These are phyloP conservation scores for Fusarium austroafricanum DNA, from an alignment of 2,329 filamentous ascomycete genomes.

Conservation along the genomic window DNA sequence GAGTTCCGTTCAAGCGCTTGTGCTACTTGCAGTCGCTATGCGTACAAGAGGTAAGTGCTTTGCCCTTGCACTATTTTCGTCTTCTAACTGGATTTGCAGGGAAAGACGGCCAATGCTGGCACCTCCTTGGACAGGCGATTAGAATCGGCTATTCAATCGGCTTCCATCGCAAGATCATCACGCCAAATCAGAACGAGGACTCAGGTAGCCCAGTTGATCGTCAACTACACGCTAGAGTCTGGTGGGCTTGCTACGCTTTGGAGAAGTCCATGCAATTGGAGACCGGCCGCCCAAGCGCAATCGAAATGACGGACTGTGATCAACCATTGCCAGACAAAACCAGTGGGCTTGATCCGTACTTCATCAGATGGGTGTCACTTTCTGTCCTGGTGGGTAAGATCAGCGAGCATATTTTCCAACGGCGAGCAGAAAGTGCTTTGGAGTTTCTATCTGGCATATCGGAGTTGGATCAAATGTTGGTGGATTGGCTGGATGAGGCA, in stretches of 20 bases:
- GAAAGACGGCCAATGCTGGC: conserved; percentile 39
- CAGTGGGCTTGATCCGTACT: conserved; percentile 11
- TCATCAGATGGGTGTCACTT: conserved; percentile 34
- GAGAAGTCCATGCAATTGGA: conserved; percentile 41
- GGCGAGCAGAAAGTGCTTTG: conserved; percentile 24
- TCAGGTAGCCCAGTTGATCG: conserved; percentile 13
- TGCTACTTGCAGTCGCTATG: conserved; percentile 31
- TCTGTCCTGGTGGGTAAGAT: conserved; percentile 35
- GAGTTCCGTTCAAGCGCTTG: conserved; percentile 34
- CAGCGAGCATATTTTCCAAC: conserved; percentile 36
- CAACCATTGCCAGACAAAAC: conserved; percentile 21
- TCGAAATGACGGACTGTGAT: conserved; percentile 36
- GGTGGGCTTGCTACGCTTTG: conserved; percentile 39
- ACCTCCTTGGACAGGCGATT: conserved; percentile 31
- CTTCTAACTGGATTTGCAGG: background rate
- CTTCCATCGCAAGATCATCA: conserved; percentile 24
- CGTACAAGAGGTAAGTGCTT: conserved; percentile 33
- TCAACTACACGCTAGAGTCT: conserved; percentile 27
- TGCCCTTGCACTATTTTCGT: background rate
- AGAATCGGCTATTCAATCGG: conserved; percentile 34
- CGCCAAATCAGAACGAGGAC: background rate
- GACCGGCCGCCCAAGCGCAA: conserved; percentile 35
- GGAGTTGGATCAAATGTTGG: conserved; percentile 29
- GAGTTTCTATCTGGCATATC: conserved; percentile 28
- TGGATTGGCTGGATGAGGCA: conserved; percentile 31